phyloP scores from a whole-genome alignment of 441 rosid species.

The Euphorbia celastroides region DNA sequence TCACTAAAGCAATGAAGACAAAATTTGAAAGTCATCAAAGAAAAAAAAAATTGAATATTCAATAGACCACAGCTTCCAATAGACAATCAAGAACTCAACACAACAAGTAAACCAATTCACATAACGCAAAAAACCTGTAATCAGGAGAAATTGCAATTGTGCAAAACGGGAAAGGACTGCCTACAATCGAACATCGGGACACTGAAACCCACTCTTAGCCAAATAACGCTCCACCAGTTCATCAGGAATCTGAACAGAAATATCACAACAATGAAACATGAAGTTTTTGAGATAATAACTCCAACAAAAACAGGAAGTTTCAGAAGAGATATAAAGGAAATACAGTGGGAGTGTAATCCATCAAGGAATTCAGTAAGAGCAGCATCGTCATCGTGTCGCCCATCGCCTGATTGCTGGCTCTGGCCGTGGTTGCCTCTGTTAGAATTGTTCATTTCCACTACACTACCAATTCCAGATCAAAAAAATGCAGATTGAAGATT shows the following conservation, averaged over 20 bases:
- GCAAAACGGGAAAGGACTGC: constrained; percentile 28
- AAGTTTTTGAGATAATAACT: neutral
- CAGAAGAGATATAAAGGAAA: neutral
- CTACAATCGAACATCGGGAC: constrained; percentile 92
- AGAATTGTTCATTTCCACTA: too few relatives aligned
- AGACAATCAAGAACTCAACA: neutral
- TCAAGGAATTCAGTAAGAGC: too few relatives aligned
- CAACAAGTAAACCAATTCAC: too few relatives aligned
- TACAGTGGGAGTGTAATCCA: neutral
- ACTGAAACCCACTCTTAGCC: constrained; percentile 90
- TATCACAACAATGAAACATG: neutral
- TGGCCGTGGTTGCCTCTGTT: too few relatives aligned
- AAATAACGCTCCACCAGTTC: constrained; percentile 89
- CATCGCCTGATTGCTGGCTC: too few relatives aligned
- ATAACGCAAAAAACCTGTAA: too few relatives aligned
- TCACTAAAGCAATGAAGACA: neutral
- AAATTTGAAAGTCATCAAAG: neutral
- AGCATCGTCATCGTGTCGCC: too few relatives aligned
- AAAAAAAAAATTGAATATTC: too few relatives aligned
- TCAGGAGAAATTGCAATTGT: neutral
- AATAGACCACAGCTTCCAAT: too few relatives aligned
- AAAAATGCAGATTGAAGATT: too few relatives aligned
- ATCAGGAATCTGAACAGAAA: constrained; percentile 62
- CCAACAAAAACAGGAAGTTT: neutral
- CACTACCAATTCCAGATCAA: too few relatives aligned